Evolutionary conservation across 2,329 filamentous ascomycete genomes (phyloP).

Genomic region (Hypoxylon sp.): DNA sequence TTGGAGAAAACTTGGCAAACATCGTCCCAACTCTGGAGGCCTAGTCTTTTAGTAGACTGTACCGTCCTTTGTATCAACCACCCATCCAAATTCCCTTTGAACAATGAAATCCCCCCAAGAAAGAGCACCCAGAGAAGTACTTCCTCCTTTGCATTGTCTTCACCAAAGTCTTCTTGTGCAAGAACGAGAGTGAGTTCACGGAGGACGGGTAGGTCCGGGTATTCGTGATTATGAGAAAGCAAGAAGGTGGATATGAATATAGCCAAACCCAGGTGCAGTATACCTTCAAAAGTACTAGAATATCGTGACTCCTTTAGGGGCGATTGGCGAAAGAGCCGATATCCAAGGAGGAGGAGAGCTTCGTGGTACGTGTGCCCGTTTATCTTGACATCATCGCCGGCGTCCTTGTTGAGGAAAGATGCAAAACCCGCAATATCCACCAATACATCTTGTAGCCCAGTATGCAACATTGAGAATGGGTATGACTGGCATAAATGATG

Average conservation of each 20-base stretch:
- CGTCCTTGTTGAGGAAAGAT: not conserved
- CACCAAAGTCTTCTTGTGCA: not conserved
- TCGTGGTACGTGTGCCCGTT: conserved; percentile 3
- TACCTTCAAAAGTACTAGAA: not conserved
- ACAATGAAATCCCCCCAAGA: not conserved
- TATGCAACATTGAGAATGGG: not conserved
- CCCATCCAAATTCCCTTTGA: not conserved
- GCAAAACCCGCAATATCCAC: not conserved
- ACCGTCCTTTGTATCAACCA: not conserved
- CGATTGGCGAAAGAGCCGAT: not conserved
- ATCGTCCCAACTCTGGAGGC: not conserved
- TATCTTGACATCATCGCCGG: not conserved
- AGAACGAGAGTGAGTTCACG: not conserved
- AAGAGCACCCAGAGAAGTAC: not conserved
- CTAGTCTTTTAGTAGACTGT: not conserved
- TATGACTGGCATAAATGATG: not conserved
- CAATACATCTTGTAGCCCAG: not conserved
- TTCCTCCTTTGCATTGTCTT: not conserved
- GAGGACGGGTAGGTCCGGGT: not conserved
- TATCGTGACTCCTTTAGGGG: not conserved
- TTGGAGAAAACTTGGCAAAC: not conserved
- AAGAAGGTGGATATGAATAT: not conserved
- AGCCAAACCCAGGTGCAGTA: not conserved
- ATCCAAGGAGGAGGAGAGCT: conserved; percentile 1
- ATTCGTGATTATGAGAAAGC: not conserved